Evolutionary conservation across 768 basidiomycete species (phyloP), one percentile per base, ranked within the genome.

Genomic region (Panaeolus papilionaceus): DNA sequence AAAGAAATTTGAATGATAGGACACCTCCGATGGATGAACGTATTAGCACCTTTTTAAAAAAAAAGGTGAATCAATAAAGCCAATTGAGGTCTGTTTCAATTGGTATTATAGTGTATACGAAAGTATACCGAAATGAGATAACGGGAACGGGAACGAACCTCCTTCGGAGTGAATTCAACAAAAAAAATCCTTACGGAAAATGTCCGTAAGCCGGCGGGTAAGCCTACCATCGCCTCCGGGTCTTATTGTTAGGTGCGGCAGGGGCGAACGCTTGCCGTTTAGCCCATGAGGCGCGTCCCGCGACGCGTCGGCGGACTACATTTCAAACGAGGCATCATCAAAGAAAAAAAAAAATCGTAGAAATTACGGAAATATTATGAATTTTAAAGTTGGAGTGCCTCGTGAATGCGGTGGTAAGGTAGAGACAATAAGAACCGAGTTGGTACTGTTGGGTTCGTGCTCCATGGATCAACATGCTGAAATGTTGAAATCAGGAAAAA

Each of bases 201-300:
- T 20, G 26, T 23, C 6, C 47, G 16, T 20, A 49, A 49, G 20
- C 47, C 47, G 47, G 47, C 23, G 47, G 47, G 47, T 49, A 20
- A 33, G 33, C 3, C 33, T 33, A 33, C 33, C 33, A 33, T 42
- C 16, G 40, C 10, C 20, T 49, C 23, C 3, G 3, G 20, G 8
- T 23, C 47, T 49, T 49, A 49, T 49, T 49, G 47, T 49, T 49
- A 26, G 20, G 47, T 49, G 47, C 47, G 47, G 47, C 23, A 8
- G n/a, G 47, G n/a, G 14, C 1, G 2, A 44, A 6, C 14, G 5
- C 1, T 44, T 33, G 33, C 2, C 5, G 33, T 33, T 3, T 33
- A 3, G 3, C 3, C 33, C 33, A 18, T 6, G 39, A 14, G 39
- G 39, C n/a, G 45, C 45, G 7, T 45, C 45, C 45, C 16, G 47